A percentile compares a stretch with the other conserved stretches of the same genome.
Evolutionary conservation across 106 monocot species (phyloP).

Genomic region (Acorus calamus): DNA sequence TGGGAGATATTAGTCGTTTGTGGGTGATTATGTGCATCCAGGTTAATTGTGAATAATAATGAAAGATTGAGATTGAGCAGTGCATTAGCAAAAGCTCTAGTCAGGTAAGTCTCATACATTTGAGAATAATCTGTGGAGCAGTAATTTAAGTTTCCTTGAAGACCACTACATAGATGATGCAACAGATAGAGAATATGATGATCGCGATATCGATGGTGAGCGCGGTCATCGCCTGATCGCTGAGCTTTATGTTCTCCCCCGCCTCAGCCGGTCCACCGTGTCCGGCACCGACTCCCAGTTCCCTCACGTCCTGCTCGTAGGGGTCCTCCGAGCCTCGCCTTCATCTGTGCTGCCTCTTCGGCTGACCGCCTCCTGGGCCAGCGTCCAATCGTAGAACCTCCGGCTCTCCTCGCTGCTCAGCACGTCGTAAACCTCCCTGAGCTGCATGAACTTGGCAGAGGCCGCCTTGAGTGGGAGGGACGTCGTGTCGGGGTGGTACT

Average conservation of each 20-base stretch:
- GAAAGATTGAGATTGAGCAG: too few relatives aligned
- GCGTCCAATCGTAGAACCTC: constrained; percentile 79
- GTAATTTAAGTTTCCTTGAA: constrained; percentile 52
- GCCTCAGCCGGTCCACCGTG: constrained; percentile 70
- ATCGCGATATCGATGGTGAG: constrained; percentile 61
- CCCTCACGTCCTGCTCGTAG: constrained; percentile 38
- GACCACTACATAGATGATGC: constrained; percentile 38
- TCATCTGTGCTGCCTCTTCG: constrained; percentile 37
- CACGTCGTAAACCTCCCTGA: constrained; percentile 84
- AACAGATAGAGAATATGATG: constrained; percentile 55
- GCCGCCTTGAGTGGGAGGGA: constrained; percentile 66
- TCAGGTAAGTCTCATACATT: too few relatives aligned
- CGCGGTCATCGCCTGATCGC: constrained; percentile 63
- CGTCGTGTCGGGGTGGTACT: constrained; percentile 87
- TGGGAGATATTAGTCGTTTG: too few relatives aligned
- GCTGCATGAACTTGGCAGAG: constrained; percentile 68
- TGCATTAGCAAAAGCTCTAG: too few relatives aligned
- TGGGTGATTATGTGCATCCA: too few relatives aligned
- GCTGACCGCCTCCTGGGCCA: constrained; percentile 82
- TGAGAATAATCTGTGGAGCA: too few relatives aligned
- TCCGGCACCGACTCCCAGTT: constrained; percentile 60
- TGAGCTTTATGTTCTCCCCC: constrained; percentile 70
- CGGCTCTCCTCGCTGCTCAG: constrained; percentile 64
- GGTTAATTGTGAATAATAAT: too few relatives aligned
- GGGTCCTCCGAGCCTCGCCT: constrained; percentile 60